Percentiles rank a stretch among this genome's conserved stretches.
These are phyloP conservation scores for Penicillium desertorum DNA, from an alignment of 495 filamentous ascomycete species.

Conservation along the genomic window DNA sequence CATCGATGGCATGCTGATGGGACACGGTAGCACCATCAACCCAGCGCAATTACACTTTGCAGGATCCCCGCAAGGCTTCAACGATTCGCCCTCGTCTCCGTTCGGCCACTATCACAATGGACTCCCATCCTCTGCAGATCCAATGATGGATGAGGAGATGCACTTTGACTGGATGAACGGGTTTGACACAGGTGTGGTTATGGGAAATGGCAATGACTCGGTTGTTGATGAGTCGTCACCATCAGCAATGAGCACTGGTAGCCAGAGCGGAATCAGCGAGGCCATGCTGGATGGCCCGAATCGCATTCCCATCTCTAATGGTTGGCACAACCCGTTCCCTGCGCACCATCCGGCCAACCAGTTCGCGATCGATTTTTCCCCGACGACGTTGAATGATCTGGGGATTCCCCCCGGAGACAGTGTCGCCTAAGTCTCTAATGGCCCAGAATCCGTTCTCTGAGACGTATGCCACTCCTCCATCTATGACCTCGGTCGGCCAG, in stretches of 20 bases:
- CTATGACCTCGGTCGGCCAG: slow-evolving; percentile 60
- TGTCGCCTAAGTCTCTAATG: slow-evolving; percentile 52
- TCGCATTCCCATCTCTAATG: slow-evolving; percentile 55
- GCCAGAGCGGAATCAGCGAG: slow-evolving; percentile 89
- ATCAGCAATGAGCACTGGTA: slow-evolving; percentile 88
- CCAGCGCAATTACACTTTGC: slow-evolving; percentile 93
- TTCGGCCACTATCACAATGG: slow-evolving; percentile 66
- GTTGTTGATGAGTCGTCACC: slow-evolving; percentile 91
- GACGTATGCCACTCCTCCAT: slow-evolving; percentile 57
- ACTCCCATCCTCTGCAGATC: slow-evolving; percentile 48
- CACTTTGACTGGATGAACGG: slow-evolving; percentile 84
- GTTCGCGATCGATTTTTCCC: slow-evolving; percentile 61
- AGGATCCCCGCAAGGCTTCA: slow-evolving; percentile 72
- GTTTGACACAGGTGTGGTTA: slow-evolving; percentile 74
- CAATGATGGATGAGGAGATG: slow-evolving; percentile 68
- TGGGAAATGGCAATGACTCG: slow-evolving; percentile 67
- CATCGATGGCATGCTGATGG: slow-evolving; percentile 71
- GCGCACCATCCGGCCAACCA: slow-evolving; percentile 55
- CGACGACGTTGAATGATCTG: slow-evolving; percentile 43
- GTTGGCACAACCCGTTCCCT: slow-evolving; percentile 66
- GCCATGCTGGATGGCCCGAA: slow-evolving; percentile 85
- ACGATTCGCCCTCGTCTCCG: slow-evolving; percentile 67
- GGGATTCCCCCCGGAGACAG: slow-evolving; percentile 44
- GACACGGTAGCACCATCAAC: slow-evolving; percentile 85
- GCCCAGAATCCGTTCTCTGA: slow-evolving; percentile 47